Percentiles rank a stretch among this genome's conserved stretches.
These are phyloP conservation scores for Sisymbrium altissimum DNA, from an alignment of 345 rosid genomes.

Conservation along the genomic window DNA sequence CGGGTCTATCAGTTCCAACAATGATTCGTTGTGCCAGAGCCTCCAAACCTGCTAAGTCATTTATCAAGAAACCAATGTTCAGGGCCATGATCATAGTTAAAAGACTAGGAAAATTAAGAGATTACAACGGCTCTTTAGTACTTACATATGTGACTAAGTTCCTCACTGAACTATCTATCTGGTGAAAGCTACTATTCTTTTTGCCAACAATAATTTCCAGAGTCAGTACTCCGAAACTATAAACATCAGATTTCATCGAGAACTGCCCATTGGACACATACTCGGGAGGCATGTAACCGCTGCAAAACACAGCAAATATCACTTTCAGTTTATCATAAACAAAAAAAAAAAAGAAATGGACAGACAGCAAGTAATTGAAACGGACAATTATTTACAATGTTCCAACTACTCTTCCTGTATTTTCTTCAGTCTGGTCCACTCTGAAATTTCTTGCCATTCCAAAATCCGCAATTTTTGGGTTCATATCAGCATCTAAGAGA, in stretches of 20 bases:
- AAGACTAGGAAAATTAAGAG: not conserved
- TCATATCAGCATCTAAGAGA: not conserved
- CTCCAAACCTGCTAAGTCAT: not conserved
- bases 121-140: not conserved
- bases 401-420: not conserved
- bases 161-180: not conserved
- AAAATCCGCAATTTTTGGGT: not conserved
- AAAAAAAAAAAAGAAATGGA: not conserved
- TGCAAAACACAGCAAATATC: not conserved
- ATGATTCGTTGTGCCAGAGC: not conserved
- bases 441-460: no score
- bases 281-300: slow-evolving; percentile 27
- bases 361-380: no score
- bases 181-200: not conserved
- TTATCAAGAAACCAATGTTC: not conserved
- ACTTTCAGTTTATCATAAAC: not conserved
- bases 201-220: slow-evolving; percentile 16
- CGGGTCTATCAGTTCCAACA: not conserved
- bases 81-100: not conserved
- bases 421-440: no score
- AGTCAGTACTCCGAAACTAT: slow-evolving; percentile 23
- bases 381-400: slow-evolving; percentile 15
- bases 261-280: slow-evolving; percentile 6
- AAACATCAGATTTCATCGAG: slow-evolving; percentile 21
- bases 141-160: slow-evolving; percentile 26